Evolutionary conservation across 805 yeast species (phyloP), one percentile per base, ranked within the genome.

Genomic region (Kazachstania martiniae): DNA sequence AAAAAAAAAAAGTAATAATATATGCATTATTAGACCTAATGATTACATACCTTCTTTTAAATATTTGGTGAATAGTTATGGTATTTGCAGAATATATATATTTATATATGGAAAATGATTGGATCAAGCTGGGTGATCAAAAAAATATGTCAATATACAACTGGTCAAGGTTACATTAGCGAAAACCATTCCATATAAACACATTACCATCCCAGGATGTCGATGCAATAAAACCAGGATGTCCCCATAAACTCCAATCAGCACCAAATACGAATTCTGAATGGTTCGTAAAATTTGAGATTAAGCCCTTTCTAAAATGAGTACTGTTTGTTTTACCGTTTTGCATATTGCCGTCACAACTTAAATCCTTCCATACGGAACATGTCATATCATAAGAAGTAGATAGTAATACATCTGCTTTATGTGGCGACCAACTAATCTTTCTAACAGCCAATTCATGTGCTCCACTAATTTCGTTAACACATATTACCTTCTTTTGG

Each of bases 171-270:
- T n/a, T n/a, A n/a, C 10, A 8, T 31, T 35, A 34, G 22, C 29
- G 38, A 13, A 43, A 40, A 1, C 82, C 72, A 44, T 81, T 86
- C 94, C 94, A 91, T 6, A 91, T 70, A 51, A 80, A 78, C 5
- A 86, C 77, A 80, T 84, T 85, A 50, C 89, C 94, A 61, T 89
- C 98, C 95, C 95, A 89, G 2, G 95, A 95, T 0, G 87, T 78
- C 12, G 95, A 77, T 8, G 91, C 94, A 12, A 80, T 86, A 86
- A 91, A 87, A 1, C 96, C 96, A 1, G 91, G 93, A 44, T 76
- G 77, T 3, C 97, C 98, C 96, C 96, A 89, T 32, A 91, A 58
- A 42, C 94, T 79, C 82, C 95, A 91, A 61, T 91, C 97, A 41
- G 87, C 80, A 12, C 93, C 96, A 44, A 82, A 73, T 1, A 81